phyloP scores from a whole-genome alignment of 164 flowering plant genomes.

The Hamamelis virginiana region DNA sequence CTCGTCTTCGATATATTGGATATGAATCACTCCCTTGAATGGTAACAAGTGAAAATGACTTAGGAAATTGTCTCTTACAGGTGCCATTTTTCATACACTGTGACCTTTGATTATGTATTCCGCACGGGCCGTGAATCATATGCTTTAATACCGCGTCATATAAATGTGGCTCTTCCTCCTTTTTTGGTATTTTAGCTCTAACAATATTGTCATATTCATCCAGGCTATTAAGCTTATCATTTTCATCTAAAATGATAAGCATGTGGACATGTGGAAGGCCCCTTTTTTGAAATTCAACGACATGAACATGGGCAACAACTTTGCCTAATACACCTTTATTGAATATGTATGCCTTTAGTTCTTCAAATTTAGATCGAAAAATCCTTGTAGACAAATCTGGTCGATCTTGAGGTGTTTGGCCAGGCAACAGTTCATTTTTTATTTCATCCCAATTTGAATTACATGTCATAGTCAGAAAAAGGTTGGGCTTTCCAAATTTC shows the following conservation, averaged over 20 bases:
- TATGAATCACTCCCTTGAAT: not conserved
- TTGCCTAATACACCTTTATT: conserved; percentile 6
- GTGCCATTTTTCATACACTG: not conserved
- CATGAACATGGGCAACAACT: conserved; percentile 16
- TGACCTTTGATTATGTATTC: not conserved
- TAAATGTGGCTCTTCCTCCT: not conserved
- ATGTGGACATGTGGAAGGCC: conserved; percentile 24
- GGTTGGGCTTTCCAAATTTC: not conserved
- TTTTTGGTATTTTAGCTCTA: conserved; percentile 18
- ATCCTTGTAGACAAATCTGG: conserved; percentile 20
- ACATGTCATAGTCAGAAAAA: not conserved
- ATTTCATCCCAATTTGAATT: not conserved
- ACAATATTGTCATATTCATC: conserved; percentile 17
- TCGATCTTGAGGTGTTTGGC: conserved; percentile 14
- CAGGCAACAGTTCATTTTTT: not conserved
- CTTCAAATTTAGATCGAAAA: conserved; percentile 17
- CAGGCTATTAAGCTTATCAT: not conserved
- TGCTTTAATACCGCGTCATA: conserved; percentile 13
- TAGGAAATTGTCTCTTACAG: conserved; percentile 13
- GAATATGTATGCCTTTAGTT: conserved; percentile 8
- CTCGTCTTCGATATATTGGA: conserved; percentile 12
- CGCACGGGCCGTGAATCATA: conserved; percentile 28
- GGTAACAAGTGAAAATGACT: not conserved
- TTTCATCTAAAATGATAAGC: conserved; percentile 9
- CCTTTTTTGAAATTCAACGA: conserved; percentile 22